Evolutionary conservation across 768 basidiomycete species (phyloP).

Genomic region (Suillus subaureus): DNA sequence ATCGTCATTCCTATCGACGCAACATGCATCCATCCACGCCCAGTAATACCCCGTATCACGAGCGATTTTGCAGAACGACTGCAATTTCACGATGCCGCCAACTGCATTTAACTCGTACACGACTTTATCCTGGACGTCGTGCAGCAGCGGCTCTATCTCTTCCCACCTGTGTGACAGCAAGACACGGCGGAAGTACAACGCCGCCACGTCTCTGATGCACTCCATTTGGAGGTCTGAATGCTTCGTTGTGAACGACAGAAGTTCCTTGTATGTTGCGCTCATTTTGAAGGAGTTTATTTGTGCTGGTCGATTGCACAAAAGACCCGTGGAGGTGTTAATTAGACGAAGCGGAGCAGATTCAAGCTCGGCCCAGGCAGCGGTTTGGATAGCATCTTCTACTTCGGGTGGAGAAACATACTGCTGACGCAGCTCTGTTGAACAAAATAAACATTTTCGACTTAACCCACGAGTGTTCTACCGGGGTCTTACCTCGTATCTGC

Average conservation of each 20-base stretch:
- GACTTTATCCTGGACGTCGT: not conserved
- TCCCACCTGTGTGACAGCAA: not conserved
- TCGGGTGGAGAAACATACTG: not conserved
- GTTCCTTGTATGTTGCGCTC: not conserved
- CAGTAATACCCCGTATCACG: not conserved
- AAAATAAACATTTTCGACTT: not conserved
- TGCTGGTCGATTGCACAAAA: not conserved
- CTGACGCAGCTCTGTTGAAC: not conserved
- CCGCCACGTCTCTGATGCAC: not conserved
- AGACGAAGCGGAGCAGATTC: not conserved
- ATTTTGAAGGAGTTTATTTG: not conserved
- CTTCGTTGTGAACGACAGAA: not conserved
- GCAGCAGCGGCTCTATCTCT: not conserved
- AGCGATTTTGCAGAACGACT: not conserved
- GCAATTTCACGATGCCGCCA: not conserved
- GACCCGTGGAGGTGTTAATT: not conserved
- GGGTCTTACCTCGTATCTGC: not conserved
- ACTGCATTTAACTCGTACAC: not conserved
- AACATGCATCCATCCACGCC: not conserved
- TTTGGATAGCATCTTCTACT: not conserved
- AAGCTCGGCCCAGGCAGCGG: not conserved
- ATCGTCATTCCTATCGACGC: not conserved
- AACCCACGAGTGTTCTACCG: not conserved
- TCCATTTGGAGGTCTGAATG: not conserved
- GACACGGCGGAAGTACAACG: not conserved